Evolutionary conservation across 2,329 filamentous ascomycete genomes (phyloP).

Genomic region (Fusarium verticillioides): DNA sequence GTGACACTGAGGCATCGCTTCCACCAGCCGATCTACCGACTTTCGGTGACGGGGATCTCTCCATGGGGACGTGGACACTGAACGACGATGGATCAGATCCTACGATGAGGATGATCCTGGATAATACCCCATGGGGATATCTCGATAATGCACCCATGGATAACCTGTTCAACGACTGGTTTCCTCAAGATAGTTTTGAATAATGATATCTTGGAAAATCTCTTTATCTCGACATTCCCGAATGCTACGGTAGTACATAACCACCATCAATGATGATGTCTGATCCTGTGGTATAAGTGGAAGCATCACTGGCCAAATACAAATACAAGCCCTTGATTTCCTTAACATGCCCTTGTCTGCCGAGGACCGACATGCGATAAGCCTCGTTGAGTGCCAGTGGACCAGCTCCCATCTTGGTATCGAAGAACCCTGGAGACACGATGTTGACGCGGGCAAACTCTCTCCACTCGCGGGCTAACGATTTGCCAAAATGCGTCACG

Average conservation of each 20-base stretch:
- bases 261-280: slow-evolving; percentile 19
- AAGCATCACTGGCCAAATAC: slow-evolving; percentile 61
- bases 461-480: slow-evolving; percentile 64
- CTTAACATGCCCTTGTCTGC: slow-evolving; percentile 71
- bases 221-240: accelerated
- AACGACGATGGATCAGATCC: background rate
- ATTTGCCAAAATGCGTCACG: slow-evolving; percentile 64
- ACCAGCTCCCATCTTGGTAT: slow-evolving; percentile 62
- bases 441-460: slow-evolving; percentile 66
- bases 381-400: slow-evolving; percentile 56
- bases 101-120: background rate
- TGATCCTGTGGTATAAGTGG: slow-evolving; percentile 12
- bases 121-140: background rate
- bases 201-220: background rate
- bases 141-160: background rate
- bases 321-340: slow-evolving; percentile 70
- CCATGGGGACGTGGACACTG: background rate
- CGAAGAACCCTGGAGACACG: slow-evolving; percentile 59
- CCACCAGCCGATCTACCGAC: background rate
- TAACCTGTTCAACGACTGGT: background rate
- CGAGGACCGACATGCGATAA: slow-evolving; percentile 60
- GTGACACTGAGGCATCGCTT: background rate
- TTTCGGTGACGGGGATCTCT: background rate
- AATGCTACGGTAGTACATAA: background rate
- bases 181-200: background rate